phyloP scores from a whole-genome alignment of 2,329 filamentous ascomycete species.

The Claviceps digitariae region DNA sequence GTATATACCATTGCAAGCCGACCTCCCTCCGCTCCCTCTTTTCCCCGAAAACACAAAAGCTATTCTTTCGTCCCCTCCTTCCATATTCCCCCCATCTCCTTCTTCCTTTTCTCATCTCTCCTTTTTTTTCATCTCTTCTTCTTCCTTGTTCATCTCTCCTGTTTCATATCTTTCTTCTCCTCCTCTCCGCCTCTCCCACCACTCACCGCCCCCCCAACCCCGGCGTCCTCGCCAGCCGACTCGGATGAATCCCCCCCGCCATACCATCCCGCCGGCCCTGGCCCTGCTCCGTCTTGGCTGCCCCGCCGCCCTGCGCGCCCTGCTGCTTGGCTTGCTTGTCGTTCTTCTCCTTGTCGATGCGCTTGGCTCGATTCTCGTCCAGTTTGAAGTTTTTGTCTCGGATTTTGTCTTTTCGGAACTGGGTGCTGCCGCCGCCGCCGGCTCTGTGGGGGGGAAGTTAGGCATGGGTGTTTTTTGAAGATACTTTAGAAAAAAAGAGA shows the following conservation, averaged over 20 bases:
- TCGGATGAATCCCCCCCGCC: slow-evolving; percentile 34
- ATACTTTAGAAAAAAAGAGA: background rate
- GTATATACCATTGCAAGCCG: no score
- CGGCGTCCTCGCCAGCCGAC: slow-evolving; percentile 25
- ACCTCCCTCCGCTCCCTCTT: no score
- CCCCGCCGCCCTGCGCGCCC: slow-evolving; percentile 7
- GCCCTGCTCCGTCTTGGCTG: slow-evolving; percentile 5
- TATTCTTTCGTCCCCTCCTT: no score
- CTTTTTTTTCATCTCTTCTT: no score
- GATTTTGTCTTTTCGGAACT: slow-evolving; percentile 62
- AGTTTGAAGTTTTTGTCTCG: slow-evolving; percentile 76
- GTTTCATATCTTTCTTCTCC: background rate
- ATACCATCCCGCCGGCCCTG: no score
- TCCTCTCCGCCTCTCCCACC: background rate
- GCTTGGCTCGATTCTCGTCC: slow-evolving; percentile 45
- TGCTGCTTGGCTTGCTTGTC: slow-evolving; percentile 25
- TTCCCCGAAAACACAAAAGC: no score
- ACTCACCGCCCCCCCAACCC: slow-evolving; percentile 2
- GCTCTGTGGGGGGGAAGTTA: slow-evolving; percentile 35
- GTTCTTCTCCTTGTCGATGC: slow-evolving; percentile 32
- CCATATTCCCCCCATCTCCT: no score
- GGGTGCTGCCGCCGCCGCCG: slow-evolving; percentile 71
- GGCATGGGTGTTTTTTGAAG: no score
- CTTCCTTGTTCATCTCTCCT: no score
- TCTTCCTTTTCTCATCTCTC: no score